Base-by-base conservation (phyloP, 148 eudicot species). In the Amaranthus cruentus region DNA sequence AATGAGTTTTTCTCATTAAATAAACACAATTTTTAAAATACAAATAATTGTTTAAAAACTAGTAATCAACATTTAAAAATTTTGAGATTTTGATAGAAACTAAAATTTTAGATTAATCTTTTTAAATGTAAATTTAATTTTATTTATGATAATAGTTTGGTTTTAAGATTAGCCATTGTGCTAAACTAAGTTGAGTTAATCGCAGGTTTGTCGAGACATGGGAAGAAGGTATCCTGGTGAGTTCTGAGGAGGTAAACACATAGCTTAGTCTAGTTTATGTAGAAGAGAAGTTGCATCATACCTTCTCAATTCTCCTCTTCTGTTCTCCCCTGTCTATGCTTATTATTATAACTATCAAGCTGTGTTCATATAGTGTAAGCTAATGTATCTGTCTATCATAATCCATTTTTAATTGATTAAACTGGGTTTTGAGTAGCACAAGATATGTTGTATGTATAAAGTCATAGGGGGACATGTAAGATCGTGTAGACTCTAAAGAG, bases 181-280 rank as follows among this genome's bases (percentile, higher is more conserved):
- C 58, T 58, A 53, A 68, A 47, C 76, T 53, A 48, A 9, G 50
- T 7, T 63, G 52, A 46, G n/a, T 18, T 60, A 12, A 50, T 42
- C 66, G 21, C 82, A 93, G 98, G 83, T 85, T 68, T 71, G 85
- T 84, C 60, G 97, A 93, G 79, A 68, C 77, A 63, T 93, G 98
- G 98, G 81, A 87, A 62, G 91, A 87, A 77, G 98, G 98, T 62
- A 77, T 85, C 71, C 88, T 85, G 42, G 53, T 80, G 63, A 88
- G 87, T 77, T 80, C 78, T 56, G 80, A 85, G 83, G 82, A 88
- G 76, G 69, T 89, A 81, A 92, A 89, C 51, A 56, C 85, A 2
- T 79, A 73, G 66, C 51, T 15, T 50, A 9, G 62, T 2, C 62
- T 46, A 44, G 68, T 43, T 46, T 28, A 9, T 44, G 48, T 21